A percentile compares a stretch with the other conserved stretches of the same genome.
Conservation (phyloP, 441 rosid genomes). For the Brassica balearica region DNA sequence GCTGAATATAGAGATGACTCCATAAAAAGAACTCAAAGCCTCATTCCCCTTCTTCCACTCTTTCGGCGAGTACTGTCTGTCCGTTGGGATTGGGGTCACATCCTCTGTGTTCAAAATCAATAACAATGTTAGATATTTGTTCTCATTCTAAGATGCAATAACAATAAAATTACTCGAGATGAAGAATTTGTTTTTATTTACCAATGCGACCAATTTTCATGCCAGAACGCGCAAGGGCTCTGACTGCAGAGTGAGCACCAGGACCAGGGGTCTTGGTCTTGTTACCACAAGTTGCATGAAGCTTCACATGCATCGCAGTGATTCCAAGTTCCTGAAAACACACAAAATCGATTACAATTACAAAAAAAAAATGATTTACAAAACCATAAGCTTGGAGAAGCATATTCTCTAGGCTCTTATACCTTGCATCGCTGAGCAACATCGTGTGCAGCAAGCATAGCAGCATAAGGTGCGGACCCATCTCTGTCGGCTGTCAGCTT, state of each 20-base stretch:
- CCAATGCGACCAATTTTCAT: conserved; percentile 79
- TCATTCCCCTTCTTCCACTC: conserved; percentile 49
- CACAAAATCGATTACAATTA: background rate
- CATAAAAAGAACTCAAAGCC: conserved; percentile 36
- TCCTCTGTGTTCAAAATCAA: conserved; percentile 36
- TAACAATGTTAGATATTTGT: background rate
- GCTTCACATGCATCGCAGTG: conserved; percentile 54
- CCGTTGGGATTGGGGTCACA: conserved; percentile 46
- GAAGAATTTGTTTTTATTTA: background rate
- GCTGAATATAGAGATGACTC: conserved; percentile 3
- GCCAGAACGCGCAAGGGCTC: conserved; percentile 80
- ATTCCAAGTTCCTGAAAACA: conserved; percentile 21
- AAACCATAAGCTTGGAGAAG: background rate
- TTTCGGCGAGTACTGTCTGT: conserved; percentile 47
- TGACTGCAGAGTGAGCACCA: conserved; percentile 77
- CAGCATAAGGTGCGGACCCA: conserved; percentile 73
- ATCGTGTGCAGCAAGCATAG: conserved; percentile 83
- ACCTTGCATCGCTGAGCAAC: conserved; percentile 58
- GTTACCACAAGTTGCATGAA: conserved; percentile 75
- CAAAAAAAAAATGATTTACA: background rate
- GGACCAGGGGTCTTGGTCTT: conserved; percentile 81
- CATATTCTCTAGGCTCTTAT: background rate
- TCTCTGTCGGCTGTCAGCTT: conserved; percentile 74
- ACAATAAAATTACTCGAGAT: background rate
- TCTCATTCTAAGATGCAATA: background rate